A percentile compares a stretch with the other conserved stretches of the same genome.
Evolutionary conservation across 352 stramenopile genomes (phyloP).

Genomic region (Globisporangium iwayamae): DNA sequence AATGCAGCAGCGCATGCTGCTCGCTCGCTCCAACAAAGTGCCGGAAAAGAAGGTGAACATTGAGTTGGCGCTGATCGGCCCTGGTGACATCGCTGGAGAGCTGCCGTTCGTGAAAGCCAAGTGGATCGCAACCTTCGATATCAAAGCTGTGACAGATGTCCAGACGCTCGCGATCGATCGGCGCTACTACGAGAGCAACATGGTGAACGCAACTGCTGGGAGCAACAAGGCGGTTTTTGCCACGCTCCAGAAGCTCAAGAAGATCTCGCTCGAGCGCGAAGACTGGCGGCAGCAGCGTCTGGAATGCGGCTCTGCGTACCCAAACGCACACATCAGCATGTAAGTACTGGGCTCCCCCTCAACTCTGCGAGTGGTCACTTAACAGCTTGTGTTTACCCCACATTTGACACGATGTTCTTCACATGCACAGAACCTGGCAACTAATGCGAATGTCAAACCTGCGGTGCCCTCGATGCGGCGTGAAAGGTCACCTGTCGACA

Average conservation of each 20-base stretch:
- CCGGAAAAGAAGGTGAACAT: constrained; percentile 73
- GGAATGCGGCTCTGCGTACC: constrained; percentile 59
- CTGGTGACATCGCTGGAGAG: constrained; percentile 60
- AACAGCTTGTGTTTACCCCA: not conserved
- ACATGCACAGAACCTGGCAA: constrained; percentile 50
- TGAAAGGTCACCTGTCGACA: constrained; percentile 43
- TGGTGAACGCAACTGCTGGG: constrained; percentile 38
- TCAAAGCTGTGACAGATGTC: constrained; percentile 65
- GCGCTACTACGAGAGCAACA: constrained; percentile 56
- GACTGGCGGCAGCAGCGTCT: constrained; percentile 76
- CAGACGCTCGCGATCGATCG: constrained; percentile 61
- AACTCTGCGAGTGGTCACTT: not conserved
- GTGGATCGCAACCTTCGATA: constrained; percentile 48
- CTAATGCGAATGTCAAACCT: constrained; percentile 76
- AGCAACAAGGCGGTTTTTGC: constrained; percentile 36
- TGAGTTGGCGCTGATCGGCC: constrained; percentile 53
- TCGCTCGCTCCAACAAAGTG: constrained; percentile 25
- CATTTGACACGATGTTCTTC: not conserved
- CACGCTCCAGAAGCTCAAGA: constrained; percentile 42
- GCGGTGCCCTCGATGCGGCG: constrained; percentile 52
- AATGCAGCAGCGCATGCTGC: constrained; percentile 22
- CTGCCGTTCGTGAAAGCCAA: constrained; percentile 55
- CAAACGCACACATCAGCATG: constrained; percentile 68
- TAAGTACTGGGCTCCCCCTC: constrained; percentile 21
- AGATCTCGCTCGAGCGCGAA: constrained; percentile 51